A percentile compares a stretch with the other conserved stretches of the same genome.
These are phyloP conservation scores for Purshia tridentata DNA, from an alignment of 306 rosid species.

Conservation along the genomic window DNA sequence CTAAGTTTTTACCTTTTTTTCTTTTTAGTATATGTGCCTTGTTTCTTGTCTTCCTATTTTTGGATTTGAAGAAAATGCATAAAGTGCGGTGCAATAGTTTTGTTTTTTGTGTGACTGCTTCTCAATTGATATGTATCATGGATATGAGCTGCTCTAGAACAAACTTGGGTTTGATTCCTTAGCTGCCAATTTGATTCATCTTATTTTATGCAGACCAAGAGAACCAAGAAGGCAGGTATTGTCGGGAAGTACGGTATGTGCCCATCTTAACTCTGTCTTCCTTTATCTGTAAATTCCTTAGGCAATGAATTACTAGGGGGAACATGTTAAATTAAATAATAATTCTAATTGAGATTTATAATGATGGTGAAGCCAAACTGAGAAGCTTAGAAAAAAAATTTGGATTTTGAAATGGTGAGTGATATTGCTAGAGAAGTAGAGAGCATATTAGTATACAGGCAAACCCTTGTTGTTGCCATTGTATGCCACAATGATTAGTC, in stretches of 20 bases:
- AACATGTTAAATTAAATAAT: too few relatives aligned
- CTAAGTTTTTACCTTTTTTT: background rate
- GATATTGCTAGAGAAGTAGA: background rate
- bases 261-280: background rate
- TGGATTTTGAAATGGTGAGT: background rate
- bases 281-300: background rate
- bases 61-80: background rate
- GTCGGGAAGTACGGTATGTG: slow-evolving; percentile 86
- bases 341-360: background rate
- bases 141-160: background rate
- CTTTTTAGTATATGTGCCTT: background rate
- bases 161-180: background rate
- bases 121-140: background rate
- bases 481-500: background rate
- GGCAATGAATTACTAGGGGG: background rate
- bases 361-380: background rate
- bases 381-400: too few relatives aligned
- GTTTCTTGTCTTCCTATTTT: background rate
- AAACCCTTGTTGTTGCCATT: background rate
- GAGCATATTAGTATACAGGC: background rate
- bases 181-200: background rate
- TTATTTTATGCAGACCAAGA: slow-evolving; percentile 53
- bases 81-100: background rate
- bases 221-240: slow-evolving; percentile 92
- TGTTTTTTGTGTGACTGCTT: background rate